Conservation (phyloP, 1,284 basidiomycete species). For the Ceratobasidium theobromae region DNA sequence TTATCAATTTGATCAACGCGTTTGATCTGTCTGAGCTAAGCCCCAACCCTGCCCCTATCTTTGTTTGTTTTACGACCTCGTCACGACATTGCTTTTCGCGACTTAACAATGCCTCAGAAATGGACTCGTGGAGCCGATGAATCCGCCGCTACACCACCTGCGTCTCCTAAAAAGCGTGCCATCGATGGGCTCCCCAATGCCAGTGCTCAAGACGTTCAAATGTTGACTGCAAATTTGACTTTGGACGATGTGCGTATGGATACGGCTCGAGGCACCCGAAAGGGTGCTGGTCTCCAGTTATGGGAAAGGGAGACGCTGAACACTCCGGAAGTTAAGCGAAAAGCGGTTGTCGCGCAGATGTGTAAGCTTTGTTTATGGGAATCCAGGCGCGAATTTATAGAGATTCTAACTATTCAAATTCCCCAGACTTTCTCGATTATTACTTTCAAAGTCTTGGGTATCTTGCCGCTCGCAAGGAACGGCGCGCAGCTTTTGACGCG, state of each 20-base stretch:
- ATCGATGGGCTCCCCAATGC: slow-evolving; percentile 18
- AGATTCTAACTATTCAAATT: slow-evolving; percentile 12
- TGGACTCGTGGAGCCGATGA: neutral
- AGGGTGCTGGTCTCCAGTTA: slow-evolving; percentile 51
- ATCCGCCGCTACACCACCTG: neutral
- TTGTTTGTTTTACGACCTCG: neutral
- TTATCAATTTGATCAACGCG: slow-evolving; percentile 14
- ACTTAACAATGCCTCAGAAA: neutral
- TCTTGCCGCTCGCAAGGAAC: slow-evolving; percentile 78
- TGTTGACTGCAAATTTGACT: slow-evolving; percentile 23
- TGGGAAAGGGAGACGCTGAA: slow-evolving; percentile 87
- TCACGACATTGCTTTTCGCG: neutral
- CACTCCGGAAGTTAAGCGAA: slow-evolving; percentile 83
- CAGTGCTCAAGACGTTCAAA: slow-evolving; percentile 18
- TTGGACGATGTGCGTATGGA: slow-evolving; percentile 28
- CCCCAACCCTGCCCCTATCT: slow-evolving; percentile 5
- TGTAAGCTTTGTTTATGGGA: slow-evolving; percentile 55
- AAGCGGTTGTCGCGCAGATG: slow-evolving; percentile 92
- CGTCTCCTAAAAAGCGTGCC: slow-evolving; percentile 9
- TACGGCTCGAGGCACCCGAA: slow-evolving; percentile 27
- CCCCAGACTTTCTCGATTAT: slow-evolving; percentile 86
- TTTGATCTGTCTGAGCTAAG: neutral
- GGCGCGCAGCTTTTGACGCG: slow-evolving; percentile 77
- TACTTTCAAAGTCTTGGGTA: slow-evolving; percentile 93
- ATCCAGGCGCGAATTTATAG: neutral